Percentiles rank a stretch among this genome's conserved stretches.
phyloP scores from a whole-genome alignment of 305 asterid species.

The Galium porrigens region DNA sequence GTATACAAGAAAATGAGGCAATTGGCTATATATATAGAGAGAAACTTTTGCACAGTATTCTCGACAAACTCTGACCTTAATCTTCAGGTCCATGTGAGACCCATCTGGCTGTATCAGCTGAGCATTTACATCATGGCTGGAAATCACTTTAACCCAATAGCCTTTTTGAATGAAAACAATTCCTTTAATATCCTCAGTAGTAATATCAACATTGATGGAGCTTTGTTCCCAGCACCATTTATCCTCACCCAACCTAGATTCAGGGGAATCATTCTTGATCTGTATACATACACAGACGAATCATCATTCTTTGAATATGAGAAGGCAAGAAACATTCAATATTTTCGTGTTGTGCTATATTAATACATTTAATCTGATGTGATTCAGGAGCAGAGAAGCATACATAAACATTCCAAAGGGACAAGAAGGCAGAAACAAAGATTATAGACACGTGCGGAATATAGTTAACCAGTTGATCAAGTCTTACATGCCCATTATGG shows the following conservation, averaged over 20 bases:
- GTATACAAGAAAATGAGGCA: slow-evolving; percentile 14
- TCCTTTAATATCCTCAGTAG: slow-evolving; percentile 63
- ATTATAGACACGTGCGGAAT: neutral
- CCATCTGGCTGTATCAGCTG: slow-evolving; percentile 47
- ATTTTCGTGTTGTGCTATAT: neutral
- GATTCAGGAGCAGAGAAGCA: no score
- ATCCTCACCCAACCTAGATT: slow-evolving; percentile 44
- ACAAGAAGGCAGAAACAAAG: neutral
- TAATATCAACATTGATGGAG: slow-evolving; percentile 44
- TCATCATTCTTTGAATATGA: slow-evolving; percentile 7
- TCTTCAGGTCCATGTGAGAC: slow-evolving; percentile 44
- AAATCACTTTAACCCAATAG: slow-evolving; percentile 57
- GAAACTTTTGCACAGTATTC: slow-evolving; percentile 13
- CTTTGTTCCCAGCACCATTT: slow-evolving; percentile 90
- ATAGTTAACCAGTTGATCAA: no score
- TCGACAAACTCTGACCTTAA: slow-evolving; percentile 44
- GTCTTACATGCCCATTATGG: neutral
- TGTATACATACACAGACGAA: slow-evolving; percentile 22
- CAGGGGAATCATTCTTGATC: slow-evolving; percentile 50
- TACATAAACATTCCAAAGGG: neutral
- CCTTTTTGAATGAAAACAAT: slow-evolving; percentile 73
- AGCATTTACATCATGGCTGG: slow-evolving; percentile 80
- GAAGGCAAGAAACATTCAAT: neutral
- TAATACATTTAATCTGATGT: no score
- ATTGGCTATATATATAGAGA: slow-evolving; percentile 19